phyloP scores from a whole-genome alignment of 1,139 yeast genomes.

The Sugiyamaella sp. region DNA sequence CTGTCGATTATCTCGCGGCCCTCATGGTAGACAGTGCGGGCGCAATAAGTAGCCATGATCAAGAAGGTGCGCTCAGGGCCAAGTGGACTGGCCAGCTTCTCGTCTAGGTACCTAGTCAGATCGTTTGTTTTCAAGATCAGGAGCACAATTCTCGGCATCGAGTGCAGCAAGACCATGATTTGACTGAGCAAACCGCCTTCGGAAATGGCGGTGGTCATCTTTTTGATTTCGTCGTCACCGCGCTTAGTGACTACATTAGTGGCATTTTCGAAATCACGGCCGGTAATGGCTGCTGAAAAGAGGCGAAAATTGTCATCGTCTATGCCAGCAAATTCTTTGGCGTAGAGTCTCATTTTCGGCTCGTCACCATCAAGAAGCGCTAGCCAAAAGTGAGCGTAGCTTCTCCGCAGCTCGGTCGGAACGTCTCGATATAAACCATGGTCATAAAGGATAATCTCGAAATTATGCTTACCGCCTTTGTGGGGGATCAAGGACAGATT shows the following conservation, averaged over 20 bases:
- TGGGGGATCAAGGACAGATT: constrained; percentile 74
- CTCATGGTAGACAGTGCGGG: constrained; percentile 74
- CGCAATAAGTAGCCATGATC: constrained; percentile 89
- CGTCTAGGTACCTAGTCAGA: constrained; percentile 85
- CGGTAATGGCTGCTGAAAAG: constrained; percentile 93
- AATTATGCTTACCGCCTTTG: constrained; percentile 58
- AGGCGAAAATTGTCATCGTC: constrained; percentile 76
- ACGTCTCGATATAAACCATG: constrained; percentile 93
- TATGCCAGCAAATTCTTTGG: constrained; percentile 80
- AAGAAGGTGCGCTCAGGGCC: constrained; percentile 89
- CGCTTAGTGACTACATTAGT: constrained; percentile 60
- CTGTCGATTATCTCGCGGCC: constrained; percentile 49
- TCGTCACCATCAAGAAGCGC: constrained; percentile 76
- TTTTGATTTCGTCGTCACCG: constrained; percentile 57
- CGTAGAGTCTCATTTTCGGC: constrained; percentile 67
- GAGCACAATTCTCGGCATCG: constrained; percentile 82
- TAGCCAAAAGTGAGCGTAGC: constrained; percentile 91
- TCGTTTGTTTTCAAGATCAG: constrained; percentile 92
- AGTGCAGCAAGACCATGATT: constrained; percentile 76
- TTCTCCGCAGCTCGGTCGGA: constrained; percentile 72
- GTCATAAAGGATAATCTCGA: constrained; percentile 89
- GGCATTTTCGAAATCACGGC: constrained; percentile 76
- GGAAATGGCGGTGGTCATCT: constrained; percentile 65
- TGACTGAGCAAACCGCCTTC: constrained; percentile 65
- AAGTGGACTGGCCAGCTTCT: constrained; percentile 74